These are phyloP conservation scores for Scytalidium lignicola DNA, from an alignment of 2,329 filamentous ascomycete species.

Conservation along the genomic window DNA sequence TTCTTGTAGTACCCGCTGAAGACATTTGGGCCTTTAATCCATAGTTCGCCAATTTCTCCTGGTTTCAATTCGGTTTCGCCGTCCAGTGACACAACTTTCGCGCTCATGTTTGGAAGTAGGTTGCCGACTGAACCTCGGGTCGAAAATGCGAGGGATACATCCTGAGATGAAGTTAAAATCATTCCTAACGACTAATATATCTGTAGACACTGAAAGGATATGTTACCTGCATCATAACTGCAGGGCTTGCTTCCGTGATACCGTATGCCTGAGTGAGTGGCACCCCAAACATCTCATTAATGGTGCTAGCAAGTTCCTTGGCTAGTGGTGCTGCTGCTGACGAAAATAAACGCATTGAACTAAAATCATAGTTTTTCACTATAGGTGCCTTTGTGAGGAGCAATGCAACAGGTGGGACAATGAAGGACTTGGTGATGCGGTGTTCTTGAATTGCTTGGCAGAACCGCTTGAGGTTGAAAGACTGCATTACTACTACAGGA, in stretches of 20 bases:
- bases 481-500: constrained; percentile 48
- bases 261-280: constrained; percentile 15
- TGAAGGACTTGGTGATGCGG: constrained; percentile 37
- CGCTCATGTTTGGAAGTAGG: not conserved
- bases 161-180: not conserved
- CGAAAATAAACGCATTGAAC: constrained; percentile 52
- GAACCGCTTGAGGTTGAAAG: constrained; percentile 52
- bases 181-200: not conserved
- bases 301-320: constrained; percentile 4
- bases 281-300: constrained; percentile 5
- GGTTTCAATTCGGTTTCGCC: not conserved
- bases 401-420: constrained; percentile 71
- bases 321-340: constrained; percentile 67
- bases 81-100: not conserved
- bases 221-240: constrained; percentile 7
- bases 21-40: constrained; percentile 64
- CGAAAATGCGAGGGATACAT: not conserved
- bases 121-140: not conserved
- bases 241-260: constrained; percentile 11
- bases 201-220: constrained; percentile 3
- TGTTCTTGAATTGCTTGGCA: constrained; percentile 60
- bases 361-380: constrained; percentile 61
- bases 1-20: constrained; percentile 74
- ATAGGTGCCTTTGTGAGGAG: constrained; percentile 66
- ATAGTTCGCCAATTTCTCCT: constrained; percentile 58